These are phyloP conservation scores for Beauveria caledonica DNA, from an alignment of 2,329 filamentous ascomycete genomes.

Conservation along the genomic window DNA sequence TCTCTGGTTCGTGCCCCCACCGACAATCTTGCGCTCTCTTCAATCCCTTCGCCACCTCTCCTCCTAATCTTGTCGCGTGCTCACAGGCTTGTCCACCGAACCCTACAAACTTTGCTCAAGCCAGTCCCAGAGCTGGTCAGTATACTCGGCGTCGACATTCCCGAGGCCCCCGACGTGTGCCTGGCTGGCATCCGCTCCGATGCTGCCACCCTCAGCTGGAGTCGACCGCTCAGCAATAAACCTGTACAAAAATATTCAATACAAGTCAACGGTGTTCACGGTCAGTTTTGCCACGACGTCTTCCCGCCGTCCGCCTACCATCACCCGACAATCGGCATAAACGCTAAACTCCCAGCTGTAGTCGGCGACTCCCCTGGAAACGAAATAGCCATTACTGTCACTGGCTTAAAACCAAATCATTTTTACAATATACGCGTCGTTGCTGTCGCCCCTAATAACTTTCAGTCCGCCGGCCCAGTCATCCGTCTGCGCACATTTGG, in stretches of 20 bases:
- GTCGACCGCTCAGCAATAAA: conserved; percentile 55
- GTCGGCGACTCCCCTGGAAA: conserved; percentile 68
- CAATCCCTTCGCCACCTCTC: conserved; percentile 29
- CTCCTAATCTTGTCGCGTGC: background rate
- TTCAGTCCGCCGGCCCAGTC: conserved; percentile 79
- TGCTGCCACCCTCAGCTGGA: conserved; percentile 87
- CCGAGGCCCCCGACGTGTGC: conserved; percentile 79
- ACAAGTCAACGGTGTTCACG: conserved; percentile 86
- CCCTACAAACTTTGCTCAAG: conserved; percentile 81
- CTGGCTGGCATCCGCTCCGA: conserved; percentile 83
- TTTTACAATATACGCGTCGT: conserved; percentile 94
- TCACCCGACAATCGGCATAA: background rate
- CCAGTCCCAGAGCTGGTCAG: conserved; percentile 85
- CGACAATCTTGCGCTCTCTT: conserved; percentile 32
- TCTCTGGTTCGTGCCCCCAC: conserved; percentile 16
- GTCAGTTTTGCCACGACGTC: conserved; percentile 39
- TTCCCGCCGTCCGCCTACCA: background rate
- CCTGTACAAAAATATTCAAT: conserved; percentile 82
- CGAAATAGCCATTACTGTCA: conserved; percentile 67
- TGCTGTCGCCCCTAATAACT: conserved; percentile 83
- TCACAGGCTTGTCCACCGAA: conserved; percentile 70
- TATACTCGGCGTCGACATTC: conserved; percentile 89
- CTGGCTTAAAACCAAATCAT: conserved; percentile 73
- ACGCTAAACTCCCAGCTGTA: conserved; percentile 23
- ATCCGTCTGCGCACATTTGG: conserved; percentile 74